These are phyloP conservation scores for Melaleuca quinquenervia DNA, from an alignment of 345 rosid genomes.

Conservation along the genomic window DNA sequence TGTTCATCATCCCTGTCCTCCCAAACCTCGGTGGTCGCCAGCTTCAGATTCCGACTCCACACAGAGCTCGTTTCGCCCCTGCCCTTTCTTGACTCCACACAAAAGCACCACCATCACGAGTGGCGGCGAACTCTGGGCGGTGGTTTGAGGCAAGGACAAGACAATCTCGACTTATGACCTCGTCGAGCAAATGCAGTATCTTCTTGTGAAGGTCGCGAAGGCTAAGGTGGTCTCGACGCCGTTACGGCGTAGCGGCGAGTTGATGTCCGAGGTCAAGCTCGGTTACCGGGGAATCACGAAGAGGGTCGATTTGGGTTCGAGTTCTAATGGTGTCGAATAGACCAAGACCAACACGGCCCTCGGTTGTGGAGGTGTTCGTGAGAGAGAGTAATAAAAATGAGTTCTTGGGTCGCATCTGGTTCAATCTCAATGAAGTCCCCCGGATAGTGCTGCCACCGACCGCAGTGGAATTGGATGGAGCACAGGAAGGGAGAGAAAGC, in stretches of 20 bases:
- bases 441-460: slow-evolving; percentile 50
- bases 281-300: slow-evolving; percentile 58
- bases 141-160: too few species aligned
- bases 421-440: slow-evolving; percentile 54
- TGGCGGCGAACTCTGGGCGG: too few species aligned
- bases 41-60: too few species aligned
- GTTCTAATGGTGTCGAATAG: slow-evolving; percentile 25
- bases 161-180: too few species aligned
- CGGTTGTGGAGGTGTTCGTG: slow-evolving; percentile 49
- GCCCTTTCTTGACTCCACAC: too few species aligned
- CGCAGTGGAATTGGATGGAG: slow-evolving; percentile 64
- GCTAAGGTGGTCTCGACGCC: slow-evolving; percentile 25
- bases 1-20: too few species aligned
- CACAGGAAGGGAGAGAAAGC: slow-evolving; percentile 29
- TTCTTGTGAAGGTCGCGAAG: slow-evolving; percentile 46
- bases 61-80: too few species aligned
- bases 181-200: too few species aligned
- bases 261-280: slow-evolving; percentile 46
- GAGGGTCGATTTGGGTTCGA: slow-evolving; percentile 6
- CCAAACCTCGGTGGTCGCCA: too few species aligned
- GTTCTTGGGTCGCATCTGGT: slow-evolving; percentile 47
- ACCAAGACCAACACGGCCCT: slow-evolving; percentile 62
- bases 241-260: slow-evolving; percentile 21
- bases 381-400: slow-evolving; percentile 48
- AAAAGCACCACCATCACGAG: too few species aligned